A percentile compares a stretch with the other conserved stretches of the same genome.
Evolutionary conservation across 495 filamentous ascomycete species (phyloP).

Genomic region (Talaromyces ruber): DNA sequence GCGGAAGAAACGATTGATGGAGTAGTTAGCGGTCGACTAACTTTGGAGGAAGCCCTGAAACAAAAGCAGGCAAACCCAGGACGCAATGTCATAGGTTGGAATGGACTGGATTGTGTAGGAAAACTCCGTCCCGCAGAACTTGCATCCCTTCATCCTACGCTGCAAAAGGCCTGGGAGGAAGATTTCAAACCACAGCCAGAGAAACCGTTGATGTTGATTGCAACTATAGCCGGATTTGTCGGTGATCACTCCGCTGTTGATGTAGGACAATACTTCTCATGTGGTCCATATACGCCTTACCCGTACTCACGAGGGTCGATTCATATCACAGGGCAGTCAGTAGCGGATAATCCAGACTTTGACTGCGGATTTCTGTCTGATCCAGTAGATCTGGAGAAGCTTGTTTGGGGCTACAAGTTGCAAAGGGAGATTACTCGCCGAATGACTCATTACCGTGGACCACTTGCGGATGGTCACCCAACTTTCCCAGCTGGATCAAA

Average conservation of each 20-base stretch:
- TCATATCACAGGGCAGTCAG: slow-evolving; percentile 37
- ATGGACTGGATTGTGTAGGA: slow-evolving; percentile 31
- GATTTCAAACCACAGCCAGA: slow-evolving; percentile 32
- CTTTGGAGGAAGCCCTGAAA: not conserved
- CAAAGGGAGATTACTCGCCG: slow-evolving; percentile 47
- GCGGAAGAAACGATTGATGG: slow-evolving; percentile 27
- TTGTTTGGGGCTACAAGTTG: slow-evolving; percentile 40
- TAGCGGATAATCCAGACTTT: slow-evolving; percentile 17
- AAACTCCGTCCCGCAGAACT: slow-evolving; percentile 37
- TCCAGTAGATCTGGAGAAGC: slow-evolving; percentile 16
- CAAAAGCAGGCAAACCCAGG: slow-evolving; percentile 10
- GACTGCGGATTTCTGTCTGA: slow-evolving; percentile 31
- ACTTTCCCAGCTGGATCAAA: slow-evolving; percentile 35
- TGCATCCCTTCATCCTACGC: slow-evolving; percentile 26
- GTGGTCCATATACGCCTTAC: slow-evolving; percentile 35
- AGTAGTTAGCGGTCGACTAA: slow-evolving; percentile 21
- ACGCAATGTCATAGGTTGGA: slow-evolving; percentile 32
- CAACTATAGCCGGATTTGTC: slow-evolving; percentile 15
- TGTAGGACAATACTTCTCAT: slow-evolving; percentile 25
- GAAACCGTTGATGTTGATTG: slow-evolving; percentile 25
- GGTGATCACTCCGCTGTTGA: slow-evolving; percentile 20
- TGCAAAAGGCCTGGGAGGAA: slow-evolving; percentile 32
- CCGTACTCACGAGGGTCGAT: slow-evolving; percentile 48
- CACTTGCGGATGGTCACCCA: slow-evolving; percentile 40
- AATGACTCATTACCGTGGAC: slow-evolving; percentile 43